Conservation (phyloP, 108 stramenopile genomes). For the Bacterosira constricta region DNA sequence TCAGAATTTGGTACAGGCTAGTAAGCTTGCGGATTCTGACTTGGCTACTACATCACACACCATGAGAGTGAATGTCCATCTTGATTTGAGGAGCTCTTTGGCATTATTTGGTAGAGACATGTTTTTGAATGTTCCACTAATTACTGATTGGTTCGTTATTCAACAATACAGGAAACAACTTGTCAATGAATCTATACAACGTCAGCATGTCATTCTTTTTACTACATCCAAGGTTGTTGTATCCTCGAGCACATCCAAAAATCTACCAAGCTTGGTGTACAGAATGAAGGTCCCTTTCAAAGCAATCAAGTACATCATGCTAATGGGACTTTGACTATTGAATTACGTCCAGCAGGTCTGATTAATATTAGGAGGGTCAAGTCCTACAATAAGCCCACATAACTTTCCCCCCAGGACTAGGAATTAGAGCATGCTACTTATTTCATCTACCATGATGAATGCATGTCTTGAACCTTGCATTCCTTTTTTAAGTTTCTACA, state of each 20-base stretch:
- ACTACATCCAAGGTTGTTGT: background rate
- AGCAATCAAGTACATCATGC: constrained; percentile 36
- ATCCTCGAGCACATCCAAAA: constrained; percentile 20
- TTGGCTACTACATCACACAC: constrained; percentile 38
- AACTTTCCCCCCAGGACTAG: no score
- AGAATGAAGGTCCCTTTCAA: constrained; percentile 37
- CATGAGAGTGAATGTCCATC: constrained; percentile 11
- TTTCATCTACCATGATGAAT: no score
- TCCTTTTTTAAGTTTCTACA: no score
- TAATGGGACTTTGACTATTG: constrained; percentile 50
- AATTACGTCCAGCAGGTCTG: constrained; percentile 21
- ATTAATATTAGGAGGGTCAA: constrained; percentile 30
- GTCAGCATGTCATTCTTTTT: background rate
- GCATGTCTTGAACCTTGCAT: no score
- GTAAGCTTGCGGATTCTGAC: constrained; percentile 27
- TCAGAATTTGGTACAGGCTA: constrained; percentile 8
- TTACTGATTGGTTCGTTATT: constrained; percentile 27
- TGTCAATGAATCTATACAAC: constrained; percentile 11
- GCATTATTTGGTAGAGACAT: constrained; percentile 47
- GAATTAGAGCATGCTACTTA: no score
- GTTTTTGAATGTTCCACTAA: constrained; percentile 44
- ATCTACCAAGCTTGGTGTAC: constrained; percentile 27
- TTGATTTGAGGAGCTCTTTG: constrained; percentile 25
- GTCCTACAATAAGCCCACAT: no score
- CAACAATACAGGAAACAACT: constrained; percentile 11